Evolutionary conservation across 148 eudicot genomes (phyloP), one percentile per base, ranked within the genome.

Genomic region (Vaccinium corymbosum): DNA sequence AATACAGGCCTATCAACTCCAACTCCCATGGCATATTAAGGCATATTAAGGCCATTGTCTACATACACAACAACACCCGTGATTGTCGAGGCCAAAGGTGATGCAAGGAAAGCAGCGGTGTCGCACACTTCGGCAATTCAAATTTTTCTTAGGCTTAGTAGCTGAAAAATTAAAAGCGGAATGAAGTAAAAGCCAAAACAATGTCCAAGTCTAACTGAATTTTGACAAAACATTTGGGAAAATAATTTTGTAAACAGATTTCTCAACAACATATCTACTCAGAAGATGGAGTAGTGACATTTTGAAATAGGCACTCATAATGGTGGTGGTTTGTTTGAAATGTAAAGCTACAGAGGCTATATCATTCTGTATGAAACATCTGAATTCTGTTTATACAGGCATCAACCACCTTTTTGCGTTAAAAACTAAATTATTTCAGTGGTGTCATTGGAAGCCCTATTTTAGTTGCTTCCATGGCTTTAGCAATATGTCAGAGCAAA

Each of bases 91-190:
- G 27, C 27, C 27, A 27, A 27, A 27, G 27, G 27, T 27, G 27
- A 27, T 27, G 27, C 27, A 27, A 27, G 27, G 27, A 27, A 27
- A 27, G 27, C 27, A 27, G 27, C 27, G 27, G 27, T 27, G 27
- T 27, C 27, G 27, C 27, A 27, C 27, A 27, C 27, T 27, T 96
- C 99, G 83, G 93, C 99, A 93, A 98, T 90, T 90, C 55, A 76
- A 79, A 35, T 77, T 79, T 27, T 85, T 61, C 52, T 4, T 50
- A 57, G 80, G 59, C n/a, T 85, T 32, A 83, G 79, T 7, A 73
- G 27, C 16, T 1, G 11, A 35, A 76, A 25, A 66, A 50, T 19
- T 22, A n/a, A 76, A n/a, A 17, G 71, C 38, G 56, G 35, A 75
- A 49, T 8, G 52, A 6, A 68, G 29, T 6, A 42, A 19, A 77